Base-by-base conservation (phyloP, 2,329 filamentous ascomycete species). In the Daldinia sp. region DNA sequence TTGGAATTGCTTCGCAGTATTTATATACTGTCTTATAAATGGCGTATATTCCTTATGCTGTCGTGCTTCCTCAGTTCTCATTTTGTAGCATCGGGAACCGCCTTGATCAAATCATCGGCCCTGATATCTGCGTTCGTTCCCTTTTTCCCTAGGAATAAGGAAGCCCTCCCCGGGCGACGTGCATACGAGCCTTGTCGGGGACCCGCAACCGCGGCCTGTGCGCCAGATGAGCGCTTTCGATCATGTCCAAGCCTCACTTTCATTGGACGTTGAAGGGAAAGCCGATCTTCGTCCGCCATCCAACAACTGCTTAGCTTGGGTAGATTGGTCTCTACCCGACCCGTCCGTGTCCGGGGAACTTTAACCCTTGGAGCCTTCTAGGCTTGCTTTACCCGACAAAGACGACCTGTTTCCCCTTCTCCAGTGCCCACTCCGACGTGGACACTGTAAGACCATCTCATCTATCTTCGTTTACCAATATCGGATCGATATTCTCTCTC, bases 321-420 rank as follows among this genome's bases (percentile, higher is more conserved):
- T 60, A 62, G 53, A 63, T 64, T 60, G 60, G 66, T 67, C 58
- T 55, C 66, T 70, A 70, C 61, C 68, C 68, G 68, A 70, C 57
- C 66, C 64, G 68, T 62, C 68, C 66, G 66, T 34, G 66, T 69
- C 62, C 63, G 64, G 66, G 64, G 66, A 64, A 64, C 58, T 55
- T 56, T 50, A 63, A 45, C 39, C 25, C 65, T 63, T 63, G 52
- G 45, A 30, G 34, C 39, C 41, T 37, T 58, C 64, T 69, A 61
- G 59, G 60, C 64, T 64, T 53, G 50, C 52, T 55, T 39, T 61
- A 59, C 58, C 66, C 55, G 56, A 57, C 62, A 63, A 61, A 56
- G 53, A 53, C 50, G 51, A 61, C 56, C 62, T 65, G 60, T 53
- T 68, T 68, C 65, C 56, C 30, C 55, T 65, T 56, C 59, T 64